Evolutionary conservation across 495 filamentous ascomycete genomes (phyloP), one percentile per base, ranked within the genome.

Genomic region (Thozetella sp.): DNA sequence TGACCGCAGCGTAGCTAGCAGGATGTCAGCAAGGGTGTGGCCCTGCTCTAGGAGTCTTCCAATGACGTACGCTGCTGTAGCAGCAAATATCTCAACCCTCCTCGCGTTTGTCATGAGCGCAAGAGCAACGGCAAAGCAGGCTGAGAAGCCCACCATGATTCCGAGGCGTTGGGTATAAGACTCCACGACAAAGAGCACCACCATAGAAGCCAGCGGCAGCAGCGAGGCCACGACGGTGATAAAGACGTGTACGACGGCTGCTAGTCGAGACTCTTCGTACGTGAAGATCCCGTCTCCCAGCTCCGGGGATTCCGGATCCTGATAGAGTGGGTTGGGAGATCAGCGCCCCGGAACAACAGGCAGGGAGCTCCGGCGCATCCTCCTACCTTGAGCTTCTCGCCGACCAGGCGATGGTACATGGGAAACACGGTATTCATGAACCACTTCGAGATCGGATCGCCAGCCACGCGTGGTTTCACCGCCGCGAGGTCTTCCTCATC

Each of bases 31-130:
- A 58, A 61, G 56, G 50, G 6, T 37, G 30, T 15, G 6, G 15
- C 30, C 30, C 30, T 15, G 30, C 6, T 37, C n/a, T n/a, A n/a
- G n/a, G n/a, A 15, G 30, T 15, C 30, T 37, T 6, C 6, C 6
- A 15, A 15, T 6, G 15, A 37, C 30, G 6, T 37, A 71, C 66
- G 67, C 67, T 0, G 63, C 62, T 22, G 66, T 67, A 1, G 71
- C 74, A 15, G 62, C 67, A 58, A 73, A 73, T 23, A 69, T 56
- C 55, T 71, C 67, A 22, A 69, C 58, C 45, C 45, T 56, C 24
- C 58, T 57, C 2, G 68, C 66, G n/a, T 62, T 67, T n/a, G 67
- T 70, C 53, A 72, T 64, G 3, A 65, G 46, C 13, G 62, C 51
- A 1, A 74, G 25, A 3, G 58, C 62, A 2, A 66, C 37, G 22